Evolutionary conservation across 495 filamentous ascomycete genomes (phyloP).

Genomic region (Hyaloscypha bicolor): DNA sequence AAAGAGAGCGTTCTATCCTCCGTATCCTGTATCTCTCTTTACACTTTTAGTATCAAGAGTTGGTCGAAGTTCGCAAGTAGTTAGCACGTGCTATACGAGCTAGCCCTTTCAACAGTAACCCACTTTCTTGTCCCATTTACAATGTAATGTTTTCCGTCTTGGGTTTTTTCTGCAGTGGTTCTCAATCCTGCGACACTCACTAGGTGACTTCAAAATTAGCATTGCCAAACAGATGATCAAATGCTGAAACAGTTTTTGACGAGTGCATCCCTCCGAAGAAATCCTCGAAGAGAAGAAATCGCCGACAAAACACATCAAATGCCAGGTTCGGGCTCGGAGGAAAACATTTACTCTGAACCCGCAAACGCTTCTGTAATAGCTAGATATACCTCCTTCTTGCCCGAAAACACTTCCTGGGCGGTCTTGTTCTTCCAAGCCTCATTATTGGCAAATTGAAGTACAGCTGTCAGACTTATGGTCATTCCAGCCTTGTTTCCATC

Average conservation of each 20-base stretch:
- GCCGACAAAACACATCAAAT: no score
- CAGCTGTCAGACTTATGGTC: constrained; percentile 80
- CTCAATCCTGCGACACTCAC: constrained; percentile 74
- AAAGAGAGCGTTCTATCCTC: no score
- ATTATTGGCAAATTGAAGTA: constrained; percentile 78
- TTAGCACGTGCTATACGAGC: no score
- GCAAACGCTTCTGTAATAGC: constrained; percentile 92
- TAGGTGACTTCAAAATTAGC: no score
- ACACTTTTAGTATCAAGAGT: no score
- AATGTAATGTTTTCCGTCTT: constrained; percentile 83
- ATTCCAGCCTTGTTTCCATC: constrained; percentile 55
- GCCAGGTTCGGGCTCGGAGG: no score
- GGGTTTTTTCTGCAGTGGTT: constrained; percentile 78
- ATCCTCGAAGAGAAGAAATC: no score
- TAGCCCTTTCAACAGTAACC: no score
- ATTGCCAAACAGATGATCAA: not conserved
- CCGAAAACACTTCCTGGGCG: constrained; percentile 71
- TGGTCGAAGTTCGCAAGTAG: no score
- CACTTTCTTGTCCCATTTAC: constrained; percentile 92
- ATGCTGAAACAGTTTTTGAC: not conserved
- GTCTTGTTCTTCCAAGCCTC: constrained; percentile 65
- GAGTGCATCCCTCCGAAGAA: not conserved
- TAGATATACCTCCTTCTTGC: constrained; percentile 85
- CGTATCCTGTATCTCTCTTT: no score
- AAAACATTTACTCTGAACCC: constrained; percentile 59